Percentiles rank a stretch among this genome's conserved stretches.
phyloP scores from a whole-genome alignment of 192 early-diverging fungal genomes.

The Mortierella hygrophila region DNA sequence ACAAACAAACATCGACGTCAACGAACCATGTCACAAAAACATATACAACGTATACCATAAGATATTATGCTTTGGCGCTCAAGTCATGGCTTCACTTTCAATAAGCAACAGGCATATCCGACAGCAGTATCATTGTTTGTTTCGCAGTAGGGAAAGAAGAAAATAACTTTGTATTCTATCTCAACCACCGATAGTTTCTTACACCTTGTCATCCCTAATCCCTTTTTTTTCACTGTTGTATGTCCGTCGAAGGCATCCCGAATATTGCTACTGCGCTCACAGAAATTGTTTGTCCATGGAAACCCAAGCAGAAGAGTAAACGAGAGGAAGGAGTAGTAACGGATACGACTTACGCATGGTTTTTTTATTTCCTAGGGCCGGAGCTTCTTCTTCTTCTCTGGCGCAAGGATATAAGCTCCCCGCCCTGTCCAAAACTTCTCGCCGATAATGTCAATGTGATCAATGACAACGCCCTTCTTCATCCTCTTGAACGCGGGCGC shows the following conservation, averaged over 20 bases:
- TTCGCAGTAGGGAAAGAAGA: background rate
- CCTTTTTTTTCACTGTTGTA: background rate
- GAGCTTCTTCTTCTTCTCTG: slow-evolving; percentile 47
- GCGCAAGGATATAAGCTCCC: slow-evolving; percentile 46
- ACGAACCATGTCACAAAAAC: background rate
- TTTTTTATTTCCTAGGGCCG: slow-evolving; percentile 13
- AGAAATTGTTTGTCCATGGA: background rate
- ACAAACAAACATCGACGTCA: background rate
- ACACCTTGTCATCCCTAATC: background rate
- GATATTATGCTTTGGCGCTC: background rate
- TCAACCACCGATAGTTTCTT: background rate
- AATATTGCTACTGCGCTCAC: background rate
- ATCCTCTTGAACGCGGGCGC: slow-evolving; percentile 56
- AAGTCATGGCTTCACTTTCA: background rate
- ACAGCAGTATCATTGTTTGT: background rate
- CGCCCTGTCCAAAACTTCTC: slow-evolving; percentile 79
- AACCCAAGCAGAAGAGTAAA: background rate
- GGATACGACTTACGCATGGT: background rate
- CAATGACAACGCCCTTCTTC: slow-evolving; percentile 65
- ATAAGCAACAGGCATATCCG: background rate
- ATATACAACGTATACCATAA: background rate
- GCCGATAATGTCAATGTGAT: slow-evolving; percentile 82
- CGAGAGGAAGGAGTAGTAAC: background rate
- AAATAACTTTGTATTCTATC: background rate
- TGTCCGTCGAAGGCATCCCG: background rate